These are phyloP conservation scores for Talaromyces piceae DNA, from an alignment of 2,329 filamentous ascomycete species.

Conservation along the genomic window DNA sequence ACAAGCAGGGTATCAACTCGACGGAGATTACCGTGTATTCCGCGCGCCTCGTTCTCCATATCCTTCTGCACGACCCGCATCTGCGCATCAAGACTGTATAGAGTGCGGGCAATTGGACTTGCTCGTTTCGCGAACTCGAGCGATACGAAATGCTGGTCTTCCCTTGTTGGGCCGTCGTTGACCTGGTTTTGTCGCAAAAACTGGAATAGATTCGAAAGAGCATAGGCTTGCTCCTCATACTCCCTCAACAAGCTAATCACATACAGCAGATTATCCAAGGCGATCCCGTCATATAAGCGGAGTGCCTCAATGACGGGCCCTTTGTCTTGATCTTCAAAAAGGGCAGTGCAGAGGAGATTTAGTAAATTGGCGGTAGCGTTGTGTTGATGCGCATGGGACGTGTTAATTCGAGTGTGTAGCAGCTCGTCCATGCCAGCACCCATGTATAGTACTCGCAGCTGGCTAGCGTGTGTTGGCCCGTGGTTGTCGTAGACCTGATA, in stretches of 20 bases:
- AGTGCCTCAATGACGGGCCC: slow-evolving; percentile 14
- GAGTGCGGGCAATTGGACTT: slow-evolving; percentile 10
- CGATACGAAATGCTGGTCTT: not conserved
- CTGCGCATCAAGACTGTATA: slow-evolving; percentile 14
- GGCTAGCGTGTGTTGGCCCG: slow-evolving; percentile 12
- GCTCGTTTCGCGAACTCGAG: slow-evolving; percentile 11
- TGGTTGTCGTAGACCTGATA: slow-evolving; percentile 16
- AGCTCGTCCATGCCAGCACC: slow-evolving; percentile 14
- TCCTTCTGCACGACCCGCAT: slow-evolving; percentile 15
- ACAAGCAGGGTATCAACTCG: not conserved
- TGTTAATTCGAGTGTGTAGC: not conserved
- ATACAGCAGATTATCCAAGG: slow-evolving; percentile 13
- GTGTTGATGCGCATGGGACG: not conserved
- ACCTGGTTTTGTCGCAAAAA: slow-evolving; percentile 13
- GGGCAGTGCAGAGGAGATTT: not conserved
- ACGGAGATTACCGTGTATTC: slow-evolving; percentile 36
- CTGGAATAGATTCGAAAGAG: slow-evolving; percentile 12
- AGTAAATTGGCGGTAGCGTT: not conserved
- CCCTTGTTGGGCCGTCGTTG: not conserved
- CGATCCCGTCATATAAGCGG: slow-evolving; percentile 15
- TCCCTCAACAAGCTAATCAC: slow-evolving; percentile 14
- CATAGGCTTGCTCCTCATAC: slow-evolving; percentile 16
- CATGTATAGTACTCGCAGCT: slow-evolving; percentile 15
- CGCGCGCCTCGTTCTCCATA: slow-evolving; percentile 48
- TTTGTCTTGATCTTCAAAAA: not conserved